Evolutionary conservation across 2,329 filamentous ascomycete species (phyloP), one percentile per base, ranked within the genome.

Genomic region (Penicillium verrucosum): DNA sequence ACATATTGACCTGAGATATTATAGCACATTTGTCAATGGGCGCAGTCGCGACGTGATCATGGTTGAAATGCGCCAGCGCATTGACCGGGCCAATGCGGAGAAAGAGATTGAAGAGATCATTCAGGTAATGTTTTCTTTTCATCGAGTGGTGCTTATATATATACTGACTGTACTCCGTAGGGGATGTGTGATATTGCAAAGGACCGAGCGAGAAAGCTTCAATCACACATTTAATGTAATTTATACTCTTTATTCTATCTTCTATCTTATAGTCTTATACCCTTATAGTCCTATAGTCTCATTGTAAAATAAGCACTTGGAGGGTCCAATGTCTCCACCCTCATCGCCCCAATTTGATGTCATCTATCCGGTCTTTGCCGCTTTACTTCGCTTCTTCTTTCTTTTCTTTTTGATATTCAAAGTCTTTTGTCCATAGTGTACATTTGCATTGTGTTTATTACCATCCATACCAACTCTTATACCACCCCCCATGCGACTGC

Each of bases 101-200:
- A 78, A 78, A 16, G 92, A 97, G 76, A 84, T 91, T 59, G 72
- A 78, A 54, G 89, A 89, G 64, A 90, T 85, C 6, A 87, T 96
- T 48, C 81, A 88, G 81, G 90, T 92, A 75, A 62, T 25, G 9
- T 36, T 30, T 21, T 30, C 44, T 56, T 29, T 23, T 48, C 18
- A 21, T 44, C 47, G 18, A 34, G 14, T 46, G 29, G 29, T 18
- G 21, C 10, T 3, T 30, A 7, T 21, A 21, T 21, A 23, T 25
- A 25, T 25, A 40, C 44, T 60, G 34, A 60, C 38, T 32, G 30
- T 32, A 32, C 30, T 32, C 12, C 4, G 37, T 34, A 91, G 88
- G 92, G 92, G 40, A 96, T 97, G 90, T 91, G 90, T 68, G 89
- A 92, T 66, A 97, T 97, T 69, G 92, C 92, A 30, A 83, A 84